Percentiles rank a stretch among this genome's conserved stretches.
phyloP scores from a whole-genome alignment of 495 filamentous ascomycete genomes.

The Margaritispora aquatica region DNA sequence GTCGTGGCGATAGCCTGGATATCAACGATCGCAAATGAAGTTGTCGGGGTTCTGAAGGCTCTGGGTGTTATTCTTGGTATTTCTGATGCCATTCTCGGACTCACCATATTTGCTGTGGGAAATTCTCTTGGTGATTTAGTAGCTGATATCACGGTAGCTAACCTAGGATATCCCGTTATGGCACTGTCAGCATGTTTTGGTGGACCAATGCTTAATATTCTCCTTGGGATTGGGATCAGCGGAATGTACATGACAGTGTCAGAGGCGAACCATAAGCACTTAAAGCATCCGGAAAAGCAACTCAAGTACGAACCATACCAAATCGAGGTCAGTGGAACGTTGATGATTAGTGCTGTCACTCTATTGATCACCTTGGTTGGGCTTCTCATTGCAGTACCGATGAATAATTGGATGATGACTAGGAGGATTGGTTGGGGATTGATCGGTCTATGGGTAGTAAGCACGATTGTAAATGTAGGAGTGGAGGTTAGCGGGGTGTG shows the following conservation, averaged over 20 bases:
- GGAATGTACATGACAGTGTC: constrained; percentile 78
- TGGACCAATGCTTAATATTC: constrained; percentile 95
- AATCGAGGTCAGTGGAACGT: constrained; percentile 75
- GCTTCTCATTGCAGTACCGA: constrained; percentile 72
- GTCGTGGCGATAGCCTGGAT: constrained; percentile 91
- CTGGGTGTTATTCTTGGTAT: constrained; percentile 90
- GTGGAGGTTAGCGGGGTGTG: constrained; percentile 63
- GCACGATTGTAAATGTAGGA: constrained; percentile 74
- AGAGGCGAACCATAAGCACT: constrained; percentile 45
- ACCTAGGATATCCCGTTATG: constrained; percentile 95
- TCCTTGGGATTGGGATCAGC: constrained; percentile 85
- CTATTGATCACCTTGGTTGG: constrained; percentile 75
- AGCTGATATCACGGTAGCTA: constrained; percentile 88
- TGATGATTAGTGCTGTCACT: constrained; percentile 75
- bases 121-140: constrained; percentile 94
- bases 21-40: constrained; percentile 89
- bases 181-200: constrained; percentile 93
- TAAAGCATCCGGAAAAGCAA: constrained; percentile 50
- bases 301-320: constrained; percentile 57
- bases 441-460: constrained; percentile 78
- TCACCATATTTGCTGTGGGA: constrained; percentile 95
- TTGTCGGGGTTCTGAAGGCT: constrained; percentile 91
- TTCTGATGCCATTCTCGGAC: constrained; percentile 89
- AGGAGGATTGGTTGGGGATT: constrained; percentile 74
- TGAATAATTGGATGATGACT: constrained; percentile 88